phyloP scores from a whole-genome alignment of 2,329 filamentous ascomycete species.

The Fusarium staphyleae region DNA sequence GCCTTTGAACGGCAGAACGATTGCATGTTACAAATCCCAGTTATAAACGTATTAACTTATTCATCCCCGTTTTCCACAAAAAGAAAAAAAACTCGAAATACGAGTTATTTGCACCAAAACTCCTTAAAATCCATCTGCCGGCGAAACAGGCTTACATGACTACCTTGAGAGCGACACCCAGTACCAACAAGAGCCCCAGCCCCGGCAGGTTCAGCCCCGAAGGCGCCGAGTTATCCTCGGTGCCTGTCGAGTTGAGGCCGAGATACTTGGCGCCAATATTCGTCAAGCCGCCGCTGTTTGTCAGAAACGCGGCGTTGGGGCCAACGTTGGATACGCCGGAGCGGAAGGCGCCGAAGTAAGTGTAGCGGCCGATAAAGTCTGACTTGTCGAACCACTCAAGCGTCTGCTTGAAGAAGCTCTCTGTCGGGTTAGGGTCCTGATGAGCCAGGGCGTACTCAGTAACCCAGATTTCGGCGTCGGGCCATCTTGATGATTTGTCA shows the following conservation, averaged over 20 bases:
- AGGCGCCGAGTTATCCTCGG: constrained; percentile 41
- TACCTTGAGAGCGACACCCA: constrained; percentile 6
- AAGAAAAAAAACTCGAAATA: no score
- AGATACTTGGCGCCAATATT: constrained; percentile 82
- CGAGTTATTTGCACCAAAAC: neutral
- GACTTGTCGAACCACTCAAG: constrained; percentile 68
- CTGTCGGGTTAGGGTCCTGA: constrained; percentile 62
- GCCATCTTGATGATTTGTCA: constrained; percentile 54
- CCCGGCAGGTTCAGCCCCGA: neutral
- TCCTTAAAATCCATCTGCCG: neutral
- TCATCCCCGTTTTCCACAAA: no score
- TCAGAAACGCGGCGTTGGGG: constrained; percentile 74
- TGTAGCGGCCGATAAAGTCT: constrained; percentile 69
- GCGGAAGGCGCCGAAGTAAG: constrained; percentile 79
- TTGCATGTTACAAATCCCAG: no score
- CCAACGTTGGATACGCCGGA: constrained; percentile 76
- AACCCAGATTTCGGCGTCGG: constrained; percentile 72
- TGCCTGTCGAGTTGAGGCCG: constrained; percentile 59
- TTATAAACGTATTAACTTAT: no score
- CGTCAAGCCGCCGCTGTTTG: constrained; percentile 71
- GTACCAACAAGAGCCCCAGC: constrained; percentile 6
- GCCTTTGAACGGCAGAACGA: no score
- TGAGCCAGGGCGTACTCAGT: constrained; percentile 76
- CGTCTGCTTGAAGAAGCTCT: constrained; percentile 72
- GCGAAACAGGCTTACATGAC: neutral